Conservation (phyloP, 129 eudicot species). For the Ambrosia trifida region DNA sequence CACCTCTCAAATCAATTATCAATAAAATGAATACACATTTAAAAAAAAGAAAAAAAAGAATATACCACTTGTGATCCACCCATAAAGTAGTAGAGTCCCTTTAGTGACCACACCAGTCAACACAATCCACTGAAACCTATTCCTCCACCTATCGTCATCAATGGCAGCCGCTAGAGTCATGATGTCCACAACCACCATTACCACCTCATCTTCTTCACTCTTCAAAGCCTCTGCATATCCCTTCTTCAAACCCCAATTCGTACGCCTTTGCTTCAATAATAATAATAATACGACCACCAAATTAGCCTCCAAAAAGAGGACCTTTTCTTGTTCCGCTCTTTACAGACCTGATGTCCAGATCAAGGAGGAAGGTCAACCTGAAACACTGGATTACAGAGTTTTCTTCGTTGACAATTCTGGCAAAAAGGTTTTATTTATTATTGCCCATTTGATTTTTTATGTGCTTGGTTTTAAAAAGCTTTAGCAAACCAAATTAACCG, state of each 20-base stretch:
- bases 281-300: constrained; percentile 35
- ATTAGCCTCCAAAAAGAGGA: constrained; percentile 42
- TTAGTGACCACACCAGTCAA: no score
- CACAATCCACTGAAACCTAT: constrained; percentile 4
- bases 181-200: constrained; percentile 41
- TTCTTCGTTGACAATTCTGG: constrained; percentile 78
- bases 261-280: constrained; percentile 42
- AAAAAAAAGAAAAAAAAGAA: background rate
- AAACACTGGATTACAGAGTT: constrained; percentile 92
- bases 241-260: constrained; percentile 37
- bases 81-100: no score
- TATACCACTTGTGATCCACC: background rate
- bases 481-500: no score
- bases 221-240: constrained; percentile 36
- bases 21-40: no score
- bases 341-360: constrained; percentile 57
- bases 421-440: constrained; percentile 52
- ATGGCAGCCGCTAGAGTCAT: constrained; percentile 77
- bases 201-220: constrained; percentile 50
- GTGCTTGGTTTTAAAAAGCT: no score
- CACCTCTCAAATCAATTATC: no score
- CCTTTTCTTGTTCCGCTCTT: constrained; percentile 64
- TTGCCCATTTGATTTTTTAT: no score
- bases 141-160: constrained; percentile 15
- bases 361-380: constrained; percentile 80